A percentile compares a stretch with the other conserved stretches of the same genome.
phyloP scores from a whole-genome alignment of 2,329 filamentous ascomycete genomes.

The Cordyceps sp. region DNA sequence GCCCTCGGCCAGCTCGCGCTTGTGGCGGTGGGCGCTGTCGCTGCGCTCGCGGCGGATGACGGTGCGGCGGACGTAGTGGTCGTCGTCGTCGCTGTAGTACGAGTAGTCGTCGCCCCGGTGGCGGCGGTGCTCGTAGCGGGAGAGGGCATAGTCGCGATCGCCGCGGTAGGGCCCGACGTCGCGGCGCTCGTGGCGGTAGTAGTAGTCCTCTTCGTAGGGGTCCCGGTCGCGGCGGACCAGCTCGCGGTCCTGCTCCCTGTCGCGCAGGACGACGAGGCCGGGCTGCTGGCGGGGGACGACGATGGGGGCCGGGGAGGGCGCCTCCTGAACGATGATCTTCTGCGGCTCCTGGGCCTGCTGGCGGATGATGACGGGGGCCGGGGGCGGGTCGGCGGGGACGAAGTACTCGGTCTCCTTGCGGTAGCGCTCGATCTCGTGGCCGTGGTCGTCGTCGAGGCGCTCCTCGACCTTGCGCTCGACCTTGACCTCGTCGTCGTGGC shows the following conservation, averaged over 20 bases:
- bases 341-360: conserved; percentile 37
- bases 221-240: conserved; percentile 17
- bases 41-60: conserved; percentile 34
- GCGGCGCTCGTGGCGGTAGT: conserved; percentile 29
- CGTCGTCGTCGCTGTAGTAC: conserved; percentile 28
- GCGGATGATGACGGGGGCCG: conserved; percentile 37
- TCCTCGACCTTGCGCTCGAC: conserved; percentile 37
- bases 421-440: conserved; percentile 39
- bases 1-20: conserved; percentile 45
- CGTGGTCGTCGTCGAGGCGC: conserved; percentile 25
- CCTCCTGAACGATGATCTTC: conserved; percentile 44
- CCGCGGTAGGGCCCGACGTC: conserved; percentile 24
- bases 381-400: conserved; percentile 29
- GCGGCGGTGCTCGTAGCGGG: conserved; percentile 21
- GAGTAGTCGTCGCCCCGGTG: conserved; percentile 18
- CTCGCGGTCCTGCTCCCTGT: conserved; percentile 22
- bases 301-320: conserved; percentile 32
- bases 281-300: conserved; percentile 30
- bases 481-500: conserved; percentile 33
- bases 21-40: conserved; percentile 32
- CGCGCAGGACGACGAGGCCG: conserved; percentile 24
- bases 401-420: conserved; percentile 48
- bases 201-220: conserved; percentile 29
- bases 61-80: conserved; percentile 28
- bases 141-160: conserved; percentile 14